A percentile compares a stretch with the other conserved stretches of the same genome.
These are phyloP conservation scores for Fraxinus nigra DNA, from an alignment of 305 asterid genomes.

Conservation along the genomic window DNA sequence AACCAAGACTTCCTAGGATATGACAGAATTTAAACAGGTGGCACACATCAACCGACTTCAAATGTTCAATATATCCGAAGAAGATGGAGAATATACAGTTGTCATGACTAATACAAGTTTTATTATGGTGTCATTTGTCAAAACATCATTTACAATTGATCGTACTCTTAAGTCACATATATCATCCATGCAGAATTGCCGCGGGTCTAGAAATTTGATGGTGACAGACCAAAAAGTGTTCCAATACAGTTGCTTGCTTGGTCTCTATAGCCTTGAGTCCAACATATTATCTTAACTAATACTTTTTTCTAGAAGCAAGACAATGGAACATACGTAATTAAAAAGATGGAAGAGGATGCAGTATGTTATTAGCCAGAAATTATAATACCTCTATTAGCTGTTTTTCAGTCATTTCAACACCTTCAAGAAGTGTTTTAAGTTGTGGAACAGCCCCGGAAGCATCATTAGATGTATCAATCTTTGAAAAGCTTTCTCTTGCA, in stretches of 20 bases:
- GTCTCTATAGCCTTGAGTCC: neutral
- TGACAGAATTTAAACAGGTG: neutral
- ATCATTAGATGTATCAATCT: slow-evolving; percentile 65
- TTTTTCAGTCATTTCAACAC: slow-evolving; percentile 98
- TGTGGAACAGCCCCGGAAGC: slow-evolving; percentile 74
- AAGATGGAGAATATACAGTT: slow-evolving; percentile 3
- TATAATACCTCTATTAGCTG: slow-evolving; percentile 81
- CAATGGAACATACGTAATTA: neutral
- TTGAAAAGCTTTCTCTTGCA: slow-evolving; percentile 75
- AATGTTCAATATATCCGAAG: neutral
- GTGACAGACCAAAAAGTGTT: neutral
- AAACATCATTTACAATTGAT: neutral
- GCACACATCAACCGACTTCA: neutral
- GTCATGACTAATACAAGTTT: neutral
- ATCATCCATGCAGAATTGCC: neutral
- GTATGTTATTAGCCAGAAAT: slow-evolving; percentile 7
- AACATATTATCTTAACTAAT: neutral
- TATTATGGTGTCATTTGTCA: neutral
- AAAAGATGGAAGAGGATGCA: neutral
- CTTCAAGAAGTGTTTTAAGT: slow-evolving; percentile 77
- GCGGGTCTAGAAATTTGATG: neutral
- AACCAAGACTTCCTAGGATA: neutral
- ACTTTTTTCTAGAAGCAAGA: neutral
- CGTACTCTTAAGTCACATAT: neutral
- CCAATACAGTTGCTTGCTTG: neutral